These are phyloP conservation scores for Corchorus capsularis DNA, from an alignment of 345 rosid species.

Conservation along the genomic window DNA sequence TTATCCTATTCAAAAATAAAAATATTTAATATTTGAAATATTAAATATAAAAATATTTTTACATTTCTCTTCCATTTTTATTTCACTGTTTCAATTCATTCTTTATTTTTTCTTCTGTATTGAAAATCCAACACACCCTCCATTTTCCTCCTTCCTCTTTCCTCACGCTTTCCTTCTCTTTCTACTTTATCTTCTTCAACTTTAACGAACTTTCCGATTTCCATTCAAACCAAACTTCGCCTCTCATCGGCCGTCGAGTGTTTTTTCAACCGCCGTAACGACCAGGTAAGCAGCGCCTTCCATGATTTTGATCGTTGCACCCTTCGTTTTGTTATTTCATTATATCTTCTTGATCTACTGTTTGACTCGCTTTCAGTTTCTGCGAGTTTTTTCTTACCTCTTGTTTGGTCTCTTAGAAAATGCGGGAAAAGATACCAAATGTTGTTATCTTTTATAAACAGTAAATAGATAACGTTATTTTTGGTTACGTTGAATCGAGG, in stretches of 20 bases:
- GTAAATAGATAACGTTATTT: not conserved
- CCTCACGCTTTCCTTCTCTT: not conserved
- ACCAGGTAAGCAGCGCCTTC: not conserved
- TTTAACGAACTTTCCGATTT: constrained; percentile 1
- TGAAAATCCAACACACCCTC: constrained; percentile 13
- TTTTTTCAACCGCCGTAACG: constrained; percentile 2
- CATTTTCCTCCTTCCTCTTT: constrained; percentile 13
- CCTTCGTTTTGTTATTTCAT: not conserved
- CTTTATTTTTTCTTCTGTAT: not conserved
- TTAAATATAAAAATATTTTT: not conserved
- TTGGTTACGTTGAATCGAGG: not conserved
- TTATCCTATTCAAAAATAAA: constrained; percentile 2
- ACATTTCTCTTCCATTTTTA: not conserved
- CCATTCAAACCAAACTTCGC: not conserved
- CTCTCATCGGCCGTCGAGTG: not conserved
- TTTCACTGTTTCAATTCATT: not conserved
- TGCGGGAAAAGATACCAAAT: not conserved
- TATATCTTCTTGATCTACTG: constrained; percentile 13
- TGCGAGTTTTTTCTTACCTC: not conserved
- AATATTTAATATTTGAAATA: not conserved
- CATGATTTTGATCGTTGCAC: not conserved
- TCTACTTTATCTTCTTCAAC: constrained; percentile 10
- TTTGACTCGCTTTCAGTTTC: not conserved
- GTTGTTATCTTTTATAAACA: not conserved
- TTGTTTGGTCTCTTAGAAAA: constrained; percentile 27